phyloP scores from a whole-genome alignment of 1,284 basidiomycete species.

The Coniferiporia sulphurascens region DNA sequence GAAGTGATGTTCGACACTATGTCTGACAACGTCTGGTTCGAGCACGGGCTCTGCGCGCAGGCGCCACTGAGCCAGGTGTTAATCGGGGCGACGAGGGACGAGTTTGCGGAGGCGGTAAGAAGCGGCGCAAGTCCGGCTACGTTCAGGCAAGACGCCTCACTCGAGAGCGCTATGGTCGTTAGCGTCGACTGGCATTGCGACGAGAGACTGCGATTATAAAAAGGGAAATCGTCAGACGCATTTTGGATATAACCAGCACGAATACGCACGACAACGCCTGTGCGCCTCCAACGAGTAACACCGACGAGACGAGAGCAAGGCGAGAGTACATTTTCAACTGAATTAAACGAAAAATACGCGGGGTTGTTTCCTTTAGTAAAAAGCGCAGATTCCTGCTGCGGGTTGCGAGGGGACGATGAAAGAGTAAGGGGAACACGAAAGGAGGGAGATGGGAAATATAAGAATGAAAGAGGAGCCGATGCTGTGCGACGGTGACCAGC shows the following conservation, averaged over 20 bases:
- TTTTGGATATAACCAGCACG: neutral
- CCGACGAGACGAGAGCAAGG: constrained; percentile 7
- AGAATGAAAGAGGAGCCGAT: neutral
- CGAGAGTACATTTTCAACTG: constrained; percentile 8
- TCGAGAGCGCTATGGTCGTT: constrained; percentile 36
- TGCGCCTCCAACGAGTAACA: constrained; percentile 1
- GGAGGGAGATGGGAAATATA: neutral
- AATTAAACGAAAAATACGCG: neutral
- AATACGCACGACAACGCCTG: neutral
- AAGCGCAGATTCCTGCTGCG: constrained; percentile 14
- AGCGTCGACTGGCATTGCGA: constrained; percentile 33
- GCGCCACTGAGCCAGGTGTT: constrained; percentile 53
- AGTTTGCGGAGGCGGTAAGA: constrained; percentile 31
- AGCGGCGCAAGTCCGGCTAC: constrained; percentile 42
- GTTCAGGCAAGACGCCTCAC: constrained; percentile 51
- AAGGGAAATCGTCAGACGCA: neutral
- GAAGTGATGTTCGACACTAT: constrained; percentile 44
- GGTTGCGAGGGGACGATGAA: neutral
- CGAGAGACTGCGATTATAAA: constrained; percentile 19
- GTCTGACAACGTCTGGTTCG: constrained; percentile 44
- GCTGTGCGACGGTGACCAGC: neutral
- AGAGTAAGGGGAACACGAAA: neutral
- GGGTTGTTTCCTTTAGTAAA: neutral
- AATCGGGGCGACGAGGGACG: constrained; percentile 47
- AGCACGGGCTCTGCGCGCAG: constrained; percentile 52